Conservation (phyloP, 2,329 filamentous ascomycete genomes). For the Coniochaeta hoffmannii region DNA sequence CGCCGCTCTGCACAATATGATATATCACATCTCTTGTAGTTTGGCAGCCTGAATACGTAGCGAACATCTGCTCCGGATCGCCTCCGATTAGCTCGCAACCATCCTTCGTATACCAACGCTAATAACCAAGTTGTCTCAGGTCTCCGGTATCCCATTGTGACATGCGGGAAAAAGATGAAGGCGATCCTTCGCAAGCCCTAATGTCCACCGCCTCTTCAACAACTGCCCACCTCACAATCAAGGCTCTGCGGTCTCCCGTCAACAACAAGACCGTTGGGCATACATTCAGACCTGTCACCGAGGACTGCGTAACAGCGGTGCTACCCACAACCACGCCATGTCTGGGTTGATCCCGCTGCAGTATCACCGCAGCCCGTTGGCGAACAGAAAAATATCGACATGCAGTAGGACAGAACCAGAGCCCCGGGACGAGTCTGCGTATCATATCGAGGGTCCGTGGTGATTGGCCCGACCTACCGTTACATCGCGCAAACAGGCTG, state of each 20-base stretch:
- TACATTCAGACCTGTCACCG: neutral
- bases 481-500: neutral
- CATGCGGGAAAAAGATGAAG: neutral
- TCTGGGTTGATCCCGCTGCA: neutral
- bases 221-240: neutral
- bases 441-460: neutral
- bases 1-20: neutral
- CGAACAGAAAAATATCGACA: neutral
- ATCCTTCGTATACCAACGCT: neutral
- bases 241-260: neutral
- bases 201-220: neutral
- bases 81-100: neutral
- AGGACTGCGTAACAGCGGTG: neutral
- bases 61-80: neutral
- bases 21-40: neutral
- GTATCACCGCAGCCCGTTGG: neutral
- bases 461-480: neutral
- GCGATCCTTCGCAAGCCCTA: neutral
- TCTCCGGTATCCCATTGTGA: neutral
- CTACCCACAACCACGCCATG: neutral
- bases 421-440: neutral
- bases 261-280: neutral
- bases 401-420: neutral
- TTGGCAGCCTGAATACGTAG: neutral
- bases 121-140: neutral